phyloP scores from a whole-genome alignment of 2,329 filamentous ascomycete genomes.

The Penicillium sp. region DNA sequence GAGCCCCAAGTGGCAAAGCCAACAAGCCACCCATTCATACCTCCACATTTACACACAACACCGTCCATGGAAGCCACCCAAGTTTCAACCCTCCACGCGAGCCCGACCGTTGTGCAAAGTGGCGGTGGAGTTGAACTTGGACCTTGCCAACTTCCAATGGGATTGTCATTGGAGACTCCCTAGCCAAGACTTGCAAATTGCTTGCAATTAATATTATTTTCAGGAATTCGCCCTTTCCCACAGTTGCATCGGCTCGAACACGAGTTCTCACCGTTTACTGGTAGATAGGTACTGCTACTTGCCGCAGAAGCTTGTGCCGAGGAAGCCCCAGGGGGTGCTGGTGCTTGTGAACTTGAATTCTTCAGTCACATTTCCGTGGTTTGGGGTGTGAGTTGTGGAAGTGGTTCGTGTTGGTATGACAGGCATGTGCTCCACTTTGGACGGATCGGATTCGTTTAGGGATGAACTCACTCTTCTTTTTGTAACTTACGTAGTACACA shows the following conservation, averaged over 20 bases:
- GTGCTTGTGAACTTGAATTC: neutral
- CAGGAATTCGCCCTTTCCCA: neutral
- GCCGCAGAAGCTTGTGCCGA: neutral
- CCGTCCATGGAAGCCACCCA: neutral
- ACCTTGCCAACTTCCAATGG: neutral
- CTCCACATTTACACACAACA: too few relatives aligned
- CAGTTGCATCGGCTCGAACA: slow-evolving; percentile 13
- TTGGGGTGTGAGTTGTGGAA: neutral
- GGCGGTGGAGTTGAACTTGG: slow-evolving; percentile 15
- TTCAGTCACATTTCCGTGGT: neutral
- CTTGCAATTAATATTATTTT: neutral
- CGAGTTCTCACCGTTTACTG: slow-evolving; percentile 9
- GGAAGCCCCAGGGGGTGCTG: neutral
- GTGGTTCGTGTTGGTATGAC: neutral
- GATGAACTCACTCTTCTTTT: too few relatives aligned
- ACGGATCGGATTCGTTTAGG: too few relatives aligned
- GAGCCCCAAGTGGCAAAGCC: slow-evolving; percentile 24
- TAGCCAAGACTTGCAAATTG: neutral
- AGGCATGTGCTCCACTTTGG: neutral
- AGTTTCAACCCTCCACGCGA: neutral
- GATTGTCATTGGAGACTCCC: neutral
- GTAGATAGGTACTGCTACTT: neutral
- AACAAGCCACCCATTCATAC: slow-evolving; percentile 13
- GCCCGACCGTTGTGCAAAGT: slow-evolving; percentile 13
- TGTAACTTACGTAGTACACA: too few relatives aligned